Conservation (phyloP, 2,329 filamentous ascomycete species). For the Fusarium compactum region DNA sequence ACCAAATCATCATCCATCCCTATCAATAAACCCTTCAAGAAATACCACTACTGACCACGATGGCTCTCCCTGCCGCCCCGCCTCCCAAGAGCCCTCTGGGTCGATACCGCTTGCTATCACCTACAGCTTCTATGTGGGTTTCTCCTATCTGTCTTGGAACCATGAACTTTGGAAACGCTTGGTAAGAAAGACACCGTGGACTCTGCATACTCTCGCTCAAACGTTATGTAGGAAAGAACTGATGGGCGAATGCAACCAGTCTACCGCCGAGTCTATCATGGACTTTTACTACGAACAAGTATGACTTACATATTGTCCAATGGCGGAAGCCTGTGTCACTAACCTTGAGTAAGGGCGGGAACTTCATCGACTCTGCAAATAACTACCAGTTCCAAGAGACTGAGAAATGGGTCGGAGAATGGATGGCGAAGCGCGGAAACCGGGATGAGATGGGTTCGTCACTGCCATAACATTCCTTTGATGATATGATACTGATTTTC, state of each 20-base stretch:
- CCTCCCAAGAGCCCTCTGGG: conserved; percentile 70
- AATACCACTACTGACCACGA: conserved; percentile 1
- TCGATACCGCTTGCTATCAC: conserved; percentile 74
- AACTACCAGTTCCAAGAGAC: conserved; percentile 74
- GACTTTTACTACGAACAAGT: conserved; percentile 73
- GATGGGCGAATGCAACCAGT: conserved; percentile 75
- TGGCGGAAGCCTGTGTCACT: conserved; percentile 2
- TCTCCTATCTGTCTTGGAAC: conserved; percentile 74
- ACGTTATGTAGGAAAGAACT: conserved; percentile 57
- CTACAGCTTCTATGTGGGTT: conserved; percentile 74
- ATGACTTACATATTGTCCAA: neutral
- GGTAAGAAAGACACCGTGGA: conserved; percentile 45
- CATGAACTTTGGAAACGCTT: conserved; percentile 74
- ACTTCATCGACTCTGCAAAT: conserved; percentile 80
- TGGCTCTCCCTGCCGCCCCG: conserved; percentile 55
- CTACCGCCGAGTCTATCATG: conserved; percentile 71
- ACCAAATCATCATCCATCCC: neutral
- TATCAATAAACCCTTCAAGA: neutral
- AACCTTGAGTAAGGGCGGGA: conserved; percentile 60
- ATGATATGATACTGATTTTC: neutral
- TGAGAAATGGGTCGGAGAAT: conserved; percentile 76
- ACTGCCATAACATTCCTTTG: neutral
- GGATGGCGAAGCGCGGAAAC: conserved; percentile 73
- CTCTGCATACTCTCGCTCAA: neutral
- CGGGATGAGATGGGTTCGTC: conserved; percentile 71